Conservation (phyloP, 1,139 yeast species). For the Blastobotrys capitulatus region DNA sequence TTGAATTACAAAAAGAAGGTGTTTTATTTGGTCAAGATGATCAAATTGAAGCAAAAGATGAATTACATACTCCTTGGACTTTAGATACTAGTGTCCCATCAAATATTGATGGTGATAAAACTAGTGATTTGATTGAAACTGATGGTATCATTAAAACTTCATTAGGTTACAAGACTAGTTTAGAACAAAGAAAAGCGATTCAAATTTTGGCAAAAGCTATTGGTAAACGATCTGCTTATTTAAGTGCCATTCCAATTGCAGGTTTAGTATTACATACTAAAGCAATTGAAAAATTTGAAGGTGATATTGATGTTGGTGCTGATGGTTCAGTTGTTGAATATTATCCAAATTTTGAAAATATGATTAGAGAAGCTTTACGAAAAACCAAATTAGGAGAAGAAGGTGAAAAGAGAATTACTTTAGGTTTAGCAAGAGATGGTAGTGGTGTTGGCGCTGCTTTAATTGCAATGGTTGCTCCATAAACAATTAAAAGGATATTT, state of each 20-base stretch:
- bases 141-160: constrained; percentile 37
- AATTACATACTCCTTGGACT: constrained; percentile 61
- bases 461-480: constrained; percentile 51
- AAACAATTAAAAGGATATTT: too few relatives aligned
- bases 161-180: constrained; percentile 53
- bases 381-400: constrained; percentile 48
- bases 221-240: constrained; percentile 75
- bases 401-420: constrained; percentile 60
- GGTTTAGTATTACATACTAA: constrained; percentile 60
- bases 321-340: constrained; percentile 92
- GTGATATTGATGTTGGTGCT: constrained; percentile 83
- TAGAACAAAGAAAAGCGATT: constrained; percentile 67
- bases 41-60: constrained; percentile 33
- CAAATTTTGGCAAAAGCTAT: constrained; percentile 72
- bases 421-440: constrained; percentile 87
- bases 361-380: constrained; percentile 69
- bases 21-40: constrained; percentile 41
- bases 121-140: constrained; percentile 61
- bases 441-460: constrained; percentile 96
- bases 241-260: constrained; percentile 84
- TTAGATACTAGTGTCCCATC: constrained; percentile 81
- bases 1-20: constrained; percentile 57
- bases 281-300: constrained; percentile 45
- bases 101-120: constrained; percentile 73
- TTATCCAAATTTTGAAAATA: constrained; percentile 80